Base-by-base conservation (phyloP, 345 rosid species). In the Excoecaria cochinchinensis region DNA sequence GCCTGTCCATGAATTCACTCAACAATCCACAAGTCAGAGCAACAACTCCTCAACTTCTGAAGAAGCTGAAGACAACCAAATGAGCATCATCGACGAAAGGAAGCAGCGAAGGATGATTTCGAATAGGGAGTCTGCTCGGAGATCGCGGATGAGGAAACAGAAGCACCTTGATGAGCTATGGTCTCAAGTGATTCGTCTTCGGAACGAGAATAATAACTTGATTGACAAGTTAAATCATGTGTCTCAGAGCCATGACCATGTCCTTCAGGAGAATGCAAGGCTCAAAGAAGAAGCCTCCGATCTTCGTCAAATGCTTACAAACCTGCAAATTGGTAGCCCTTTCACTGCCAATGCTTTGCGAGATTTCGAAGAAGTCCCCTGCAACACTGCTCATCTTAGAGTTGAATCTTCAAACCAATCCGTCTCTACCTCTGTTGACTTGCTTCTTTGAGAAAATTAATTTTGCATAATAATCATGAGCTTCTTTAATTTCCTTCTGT, bases 141-240 rank as follows among this genome's bases (percentile, higher is more conserved):
- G 99, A 85, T 95, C 99, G 14, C 77, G 99, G 87, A 92, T 92
- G 98, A 82, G 99, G 80, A 95, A 95, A 69, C 99, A 92, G 83
- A 91, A 83, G 83, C 98, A 95, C 86, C 90, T 95, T 39, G 98
- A 95, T 82, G 99, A 95, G 80, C 91, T 95, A 39, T 90, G 92
- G 92, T 85, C 98, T 58, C 98, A 91, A 74, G 96, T 91, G 17
- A 68, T 87, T 68, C 85, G 96, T 82, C 96, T 93, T 52, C 80
- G 92, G 6, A 83, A 79, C 6, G 95, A 93, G 83, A 95, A 95
- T 59, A 87, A 88, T 68, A 84, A 77, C 62, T 91, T 95, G 67
- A 59, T 90, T 15, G 93, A 89, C 84, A 87, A 83, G 87, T 72
- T 95, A 74, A 92, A 87, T 74, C 87, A 88, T 72, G 79, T 85